phyloP scores from a whole-genome alignment of 83 land plant species.

The Picea abies region DNA sequence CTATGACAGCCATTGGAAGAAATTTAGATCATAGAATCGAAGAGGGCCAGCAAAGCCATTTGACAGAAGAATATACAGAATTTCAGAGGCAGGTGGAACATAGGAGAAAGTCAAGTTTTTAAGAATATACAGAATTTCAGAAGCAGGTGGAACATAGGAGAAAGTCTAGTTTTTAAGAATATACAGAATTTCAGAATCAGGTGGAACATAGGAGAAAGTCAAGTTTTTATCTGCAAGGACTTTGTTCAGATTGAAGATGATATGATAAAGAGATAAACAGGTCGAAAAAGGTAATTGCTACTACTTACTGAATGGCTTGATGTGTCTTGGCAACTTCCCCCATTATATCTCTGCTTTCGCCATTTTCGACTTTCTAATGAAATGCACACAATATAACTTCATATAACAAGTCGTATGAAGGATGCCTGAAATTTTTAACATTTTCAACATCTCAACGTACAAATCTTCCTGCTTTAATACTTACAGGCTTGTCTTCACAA shows the following conservation, averaged over 20 bases:
- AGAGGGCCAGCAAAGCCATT: too few species aligned
- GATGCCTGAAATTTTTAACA: neutral
- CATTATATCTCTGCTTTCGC: slow-evolving; percentile 30
- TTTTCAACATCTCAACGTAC: neutral
- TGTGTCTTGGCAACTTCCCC: slow-evolving; percentile 60
- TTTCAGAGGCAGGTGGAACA: too few species aligned
- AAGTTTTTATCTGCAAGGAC: neutral
- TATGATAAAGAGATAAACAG: neutral
- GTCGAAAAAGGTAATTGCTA: neutral
- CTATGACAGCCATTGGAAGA: too few species aligned
- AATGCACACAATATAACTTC: neutral
- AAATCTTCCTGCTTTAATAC: neutral
- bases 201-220: neutral
- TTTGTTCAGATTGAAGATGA: neutral
- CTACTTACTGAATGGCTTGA: slow-evolving; percentile 52
- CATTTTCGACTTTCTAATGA: slow-evolving; percentile 9
- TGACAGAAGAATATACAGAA: too few species aligned
- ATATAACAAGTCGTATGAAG: neutral
- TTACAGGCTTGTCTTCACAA: slow-evolving; percentile 36
- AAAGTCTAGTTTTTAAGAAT: neutral
- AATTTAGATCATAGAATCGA: too few species aligned
- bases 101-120: neutral
- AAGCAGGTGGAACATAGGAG: too few species aligned
- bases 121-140: too few species aligned
- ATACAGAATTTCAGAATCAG: too few species aligned